Conservation (phyloP, 768 basidiomycete genomes). For the Naematelia aurantialba region DNA sequence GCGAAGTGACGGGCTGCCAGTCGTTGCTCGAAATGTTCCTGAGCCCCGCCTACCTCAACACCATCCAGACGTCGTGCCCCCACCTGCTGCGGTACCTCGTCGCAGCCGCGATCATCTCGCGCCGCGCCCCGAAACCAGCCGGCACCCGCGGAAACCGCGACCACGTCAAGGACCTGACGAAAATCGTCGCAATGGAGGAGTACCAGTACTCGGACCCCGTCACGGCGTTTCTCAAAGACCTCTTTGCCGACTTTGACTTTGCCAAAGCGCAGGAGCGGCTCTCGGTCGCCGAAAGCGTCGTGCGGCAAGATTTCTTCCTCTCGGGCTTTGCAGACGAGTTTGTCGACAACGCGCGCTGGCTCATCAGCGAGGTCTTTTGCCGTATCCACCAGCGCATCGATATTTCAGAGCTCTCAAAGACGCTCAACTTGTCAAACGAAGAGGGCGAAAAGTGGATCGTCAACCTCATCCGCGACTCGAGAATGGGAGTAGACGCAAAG, state of each 20-base stretch:
- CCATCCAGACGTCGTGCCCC: constrained; percentile 90
- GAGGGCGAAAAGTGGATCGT: constrained; percentile 99
- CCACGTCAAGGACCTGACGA: constrained; percentile 85
- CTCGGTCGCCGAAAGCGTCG: constrained; percentile 63
- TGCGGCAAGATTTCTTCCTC: constrained; percentile 91
- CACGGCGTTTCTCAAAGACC: constrained; percentile 85
- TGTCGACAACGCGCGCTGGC: constrained; percentile 90
- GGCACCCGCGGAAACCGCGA: constrained; percentile 69
- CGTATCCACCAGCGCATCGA: constrained; percentile 75
- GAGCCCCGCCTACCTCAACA: constrained; percentile 93
- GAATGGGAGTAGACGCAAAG: constrained; percentile 94
- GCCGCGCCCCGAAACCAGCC: constrained; percentile 61
- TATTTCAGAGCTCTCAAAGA: constrained; percentile 81
- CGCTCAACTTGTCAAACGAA: constrained; percentile 85
- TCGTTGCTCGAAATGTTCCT: constrained; percentile 95
- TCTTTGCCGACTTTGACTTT: constrained; percentile 94
- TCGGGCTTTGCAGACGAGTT: constrained; percentile 87
- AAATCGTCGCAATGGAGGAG: constrained; percentile 89
- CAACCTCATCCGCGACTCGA: constrained; percentile 94
- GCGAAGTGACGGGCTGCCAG: constrained; percentile 67
- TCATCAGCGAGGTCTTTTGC: constrained; percentile 97
- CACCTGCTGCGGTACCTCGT: constrained; percentile 94
- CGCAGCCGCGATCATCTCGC: constrained; percentile 84
- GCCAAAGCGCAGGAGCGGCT: constrained; percentile 86
- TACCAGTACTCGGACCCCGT: constrained; percentile 95